Base-by-base conservation (phyloP, 148 eudicot species). In the Fallopia convolvulus region DNA sequence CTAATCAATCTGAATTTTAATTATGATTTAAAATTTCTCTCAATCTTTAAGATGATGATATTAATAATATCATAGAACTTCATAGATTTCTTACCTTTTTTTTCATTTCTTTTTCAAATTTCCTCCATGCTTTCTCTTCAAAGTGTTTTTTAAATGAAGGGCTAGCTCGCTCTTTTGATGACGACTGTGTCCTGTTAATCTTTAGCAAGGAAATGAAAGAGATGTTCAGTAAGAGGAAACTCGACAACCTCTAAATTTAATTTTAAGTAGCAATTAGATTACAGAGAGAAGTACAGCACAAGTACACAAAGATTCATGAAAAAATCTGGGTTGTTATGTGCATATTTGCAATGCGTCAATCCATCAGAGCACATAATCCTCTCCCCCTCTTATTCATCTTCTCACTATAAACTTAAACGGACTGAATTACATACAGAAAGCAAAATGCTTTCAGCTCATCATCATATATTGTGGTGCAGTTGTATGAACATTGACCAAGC, bases 61-160 rank as follows among this genome's bases (percentile, higher is more conserved):
- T 53, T 11, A 18, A 15, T 53, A 53, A 53, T 17, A 53, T 53
- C 4, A 36, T 36, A 36, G 39, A 36, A 36, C 39, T 36, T 36
- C 60, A 53, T 4, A 63, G 76, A 66, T 10, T 75, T 46, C 47
- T 79, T 79, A 94, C 99, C 93, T 89, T 89, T 91, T 97, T 92
- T 85, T 94, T 97, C 92, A 90, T 82, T 82, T 94, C 99, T 76
- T 94, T 97, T 90, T 94, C 97, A 79, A 84, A 86, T 83, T 90
- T 94, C 82, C 83, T 94, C 86, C 90, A 84, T 52, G 96, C 92
- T 79, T 92, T 94, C 83, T 94, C 91, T 77, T 92, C 89, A 76
- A 90, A 92, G 79, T 86, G 79, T 58, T 91, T 82, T 71, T 93
- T 81, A 79, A 79, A 94, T 68, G 93, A 88, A 82, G 90, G 81